Percentiles rank a stretch among this genome's conserved stretches.
phyloP scores from a whole-genome alignment of 257 asterid species.

The Anisodus acutangulus region DNA sequence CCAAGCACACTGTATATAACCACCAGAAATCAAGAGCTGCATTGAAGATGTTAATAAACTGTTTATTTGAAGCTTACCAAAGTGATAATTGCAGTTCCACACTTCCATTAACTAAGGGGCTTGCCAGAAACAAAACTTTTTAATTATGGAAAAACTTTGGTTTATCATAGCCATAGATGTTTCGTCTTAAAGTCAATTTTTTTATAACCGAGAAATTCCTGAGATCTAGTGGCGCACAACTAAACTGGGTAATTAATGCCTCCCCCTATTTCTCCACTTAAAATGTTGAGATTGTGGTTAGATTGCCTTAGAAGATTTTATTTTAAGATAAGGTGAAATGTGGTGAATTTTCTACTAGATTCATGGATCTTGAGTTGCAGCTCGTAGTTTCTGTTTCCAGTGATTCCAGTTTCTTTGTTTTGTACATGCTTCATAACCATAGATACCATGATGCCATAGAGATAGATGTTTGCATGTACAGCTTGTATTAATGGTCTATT shows the following conservation, averaged over 20 bases:
- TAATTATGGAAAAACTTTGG: neutral
- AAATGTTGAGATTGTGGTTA: neutral
- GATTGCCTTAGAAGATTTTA: neutral
- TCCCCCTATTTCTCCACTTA: neutral
- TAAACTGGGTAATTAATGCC: too few species aligned
- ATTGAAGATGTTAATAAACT: conserved; percentile 7
- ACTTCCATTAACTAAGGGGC: neutral
- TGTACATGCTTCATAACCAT: neutral
- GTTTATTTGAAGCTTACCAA: neutral
- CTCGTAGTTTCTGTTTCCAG: neutral
- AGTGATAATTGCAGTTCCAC: neutral
- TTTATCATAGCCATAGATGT: neutral
- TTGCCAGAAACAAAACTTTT: neutral
- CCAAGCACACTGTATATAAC: conserved; percentile 4
- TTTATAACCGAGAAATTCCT: neutral
- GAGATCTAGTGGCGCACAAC: too few species aligned
- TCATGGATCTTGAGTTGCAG: neutral
- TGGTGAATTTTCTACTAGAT: conserved; percentile 3
- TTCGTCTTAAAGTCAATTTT: neutral
- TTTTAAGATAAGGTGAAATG: conserved; percentile 8
- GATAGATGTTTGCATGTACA: neutral
- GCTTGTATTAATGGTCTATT: conserved; percentile 17
- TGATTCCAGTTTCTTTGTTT: neutral
- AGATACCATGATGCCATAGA: neutral
- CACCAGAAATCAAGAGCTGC: conserved; percentile 5